Evolutionary conservation across 2,329 filamentous ascomycete species (phyloP), one percentile per base, ranked within the genome.

Genomic region (Xylariaceae sp.): DNA sequence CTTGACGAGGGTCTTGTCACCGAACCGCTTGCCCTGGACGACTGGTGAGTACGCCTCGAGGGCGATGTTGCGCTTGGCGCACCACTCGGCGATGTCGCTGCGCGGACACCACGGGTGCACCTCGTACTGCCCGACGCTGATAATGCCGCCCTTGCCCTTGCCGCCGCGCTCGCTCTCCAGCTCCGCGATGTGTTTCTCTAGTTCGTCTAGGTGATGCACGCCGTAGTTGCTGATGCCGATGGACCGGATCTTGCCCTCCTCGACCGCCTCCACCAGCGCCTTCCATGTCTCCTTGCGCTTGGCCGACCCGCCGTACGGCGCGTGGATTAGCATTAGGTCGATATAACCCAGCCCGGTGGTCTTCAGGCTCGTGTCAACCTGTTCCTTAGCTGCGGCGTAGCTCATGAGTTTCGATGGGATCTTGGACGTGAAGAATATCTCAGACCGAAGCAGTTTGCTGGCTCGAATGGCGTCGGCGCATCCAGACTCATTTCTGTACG

Each of bases 101-200:
- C 92, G 81, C 7, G 86, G 81, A 42, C 92, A 84, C 92, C 91
- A 97, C 0, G 93, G 93, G 73, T 97, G 93, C 10, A 97, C 77
- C 75, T 97, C 93, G 74, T 89, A 91, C 74, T 96, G 93, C 41
- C 91, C 92, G 40, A 96, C 89, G 58, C 87, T 89, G 67, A 96
- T 82, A 41, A 90, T 77, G 20, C 90, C 90, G 44, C 84, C 86
- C 63, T 85, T 87, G 9, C 86, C 87, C 54, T 78, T 75, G 1
- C 84, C 85, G 44, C 85, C 81, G 43, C 82, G 80, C 71, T 85
- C 83, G 18, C 71, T 68, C 66, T 89, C 87, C 0, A 87, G 81
- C 70, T 87, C 83, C 50, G 74, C 76, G 55, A 85, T 86, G 71
- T 86, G 80, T 52, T 67, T 69, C 70, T 85, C 81, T 26, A 88